phyloP scores from a whole-genome alignment of 2,329 filamentous ascomycete species.

The Fusarium goolgardi region DNA sequence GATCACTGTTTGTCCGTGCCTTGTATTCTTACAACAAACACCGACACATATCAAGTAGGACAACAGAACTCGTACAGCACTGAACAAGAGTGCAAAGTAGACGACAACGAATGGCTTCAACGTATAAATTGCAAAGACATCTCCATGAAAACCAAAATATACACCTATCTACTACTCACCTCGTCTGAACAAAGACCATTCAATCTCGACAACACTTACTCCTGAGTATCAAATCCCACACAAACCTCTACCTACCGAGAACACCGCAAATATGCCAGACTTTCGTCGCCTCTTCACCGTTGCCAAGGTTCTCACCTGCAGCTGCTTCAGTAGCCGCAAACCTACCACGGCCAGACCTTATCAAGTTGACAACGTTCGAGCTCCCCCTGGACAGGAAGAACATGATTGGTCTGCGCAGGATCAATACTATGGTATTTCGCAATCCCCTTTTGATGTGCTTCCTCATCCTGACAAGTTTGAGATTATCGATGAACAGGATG shows the following conservation, averaged over 20 bases:
- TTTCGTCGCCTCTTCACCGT: conserved; percentile 31
- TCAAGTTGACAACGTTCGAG: not conserved
- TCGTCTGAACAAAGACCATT: not conserved
- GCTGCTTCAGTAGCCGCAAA: conserved; percentile 2
- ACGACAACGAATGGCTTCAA: not conserved
- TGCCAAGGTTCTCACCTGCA: conserved; percentile 11
- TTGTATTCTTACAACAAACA: not conserved
- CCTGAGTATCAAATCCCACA: not conserved
- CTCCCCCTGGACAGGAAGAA: not conserved
- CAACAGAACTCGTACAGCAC: not conserved
- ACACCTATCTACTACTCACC: not conserved
- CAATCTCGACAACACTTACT: not conserved
- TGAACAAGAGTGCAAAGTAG: not conserved
- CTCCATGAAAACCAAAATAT: not conserved
- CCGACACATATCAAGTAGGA: not conserved
- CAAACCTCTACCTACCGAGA: not conserved
- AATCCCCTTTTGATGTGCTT: not conserved
- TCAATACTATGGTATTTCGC: not conserved
- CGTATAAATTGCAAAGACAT: not conserved
- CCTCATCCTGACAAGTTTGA: conserved; percentile 12
- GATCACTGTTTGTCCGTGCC: not conserved
- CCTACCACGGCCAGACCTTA: not conserved
- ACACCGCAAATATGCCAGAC: conserved; percentile 25
- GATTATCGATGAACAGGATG: not conserved
- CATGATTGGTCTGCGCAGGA: not conserved